phyloP scores from a whole-genome alignment of 2,329 filamentous ascomycete genomes.

The Aspergillus pseudoterreus region DNA sequence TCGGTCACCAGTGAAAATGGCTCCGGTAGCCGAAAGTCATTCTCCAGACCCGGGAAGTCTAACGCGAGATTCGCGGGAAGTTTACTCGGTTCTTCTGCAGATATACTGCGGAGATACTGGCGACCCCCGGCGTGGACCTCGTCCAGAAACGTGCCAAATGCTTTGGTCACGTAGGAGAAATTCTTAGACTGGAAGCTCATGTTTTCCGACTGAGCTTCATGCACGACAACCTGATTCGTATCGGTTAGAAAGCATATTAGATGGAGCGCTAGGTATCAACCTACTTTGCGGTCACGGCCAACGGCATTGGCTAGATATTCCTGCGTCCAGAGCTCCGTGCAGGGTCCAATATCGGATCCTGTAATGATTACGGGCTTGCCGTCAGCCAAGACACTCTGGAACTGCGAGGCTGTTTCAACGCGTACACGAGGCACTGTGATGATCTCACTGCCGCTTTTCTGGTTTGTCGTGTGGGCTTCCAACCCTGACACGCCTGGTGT shows the following conservation, averaged over 20 bases:
- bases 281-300: slow-evolving; percentile 59
- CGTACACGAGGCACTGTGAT: slow-evolving; percentile 49
- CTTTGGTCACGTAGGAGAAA: slow-evolving; percentile 68
- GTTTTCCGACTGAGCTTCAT: slow-evolving; percentile 60
- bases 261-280: slow-evolving; percentile 5
- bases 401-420: slow-evolving; percentile 54
- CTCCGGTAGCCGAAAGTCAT: slow-evolving; percentile 67
- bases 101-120: slow-evolving; percentile 76
- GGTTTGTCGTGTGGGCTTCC: background rate
- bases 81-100: slow-evolving; percentile 63
- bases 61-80: slow-evolving; percentile 63
- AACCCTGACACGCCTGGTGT: background rate
- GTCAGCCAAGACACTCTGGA: slow-evolving; percentile 55
- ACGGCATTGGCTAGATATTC: slow-evolving; percentile 63
- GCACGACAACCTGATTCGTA: slow-evolving; percentile 62
- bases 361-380: slow-evolving; percentile 65
- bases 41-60: slow-evolving; percentile 68
- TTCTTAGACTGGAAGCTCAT: slow-evolving; percentile 86
- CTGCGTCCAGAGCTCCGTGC: slow-evolving; percentile 63
- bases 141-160: slow-evolving; percentile 64
- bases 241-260: slow-evolving; percentile 3
- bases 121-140: slow-evolving; percentile 57
- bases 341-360: slow-evolving; percentile 63
- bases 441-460: slow-evolving; percentile 14
- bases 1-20: slow-evolving; percentile 57